Evolutionary conservation across 108 stramenopile genomes (phyloP), one percentile per base, ranked within the genome.

Genomic region (Nitzschia putrida): DNA sequence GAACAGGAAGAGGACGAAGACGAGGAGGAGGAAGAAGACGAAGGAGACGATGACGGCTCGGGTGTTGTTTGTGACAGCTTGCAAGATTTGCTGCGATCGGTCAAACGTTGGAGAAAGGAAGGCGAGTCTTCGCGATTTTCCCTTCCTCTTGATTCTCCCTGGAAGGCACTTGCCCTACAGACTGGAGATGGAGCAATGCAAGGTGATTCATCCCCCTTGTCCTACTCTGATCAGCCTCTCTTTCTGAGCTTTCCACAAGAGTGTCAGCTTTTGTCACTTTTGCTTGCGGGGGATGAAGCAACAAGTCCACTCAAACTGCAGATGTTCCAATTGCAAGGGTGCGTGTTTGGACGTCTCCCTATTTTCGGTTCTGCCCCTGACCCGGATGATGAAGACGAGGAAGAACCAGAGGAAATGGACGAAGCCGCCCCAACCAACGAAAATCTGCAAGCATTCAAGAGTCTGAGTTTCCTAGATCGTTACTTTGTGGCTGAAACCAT

Each of bases 261-360:
- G 45, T 87, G 82, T 77, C 80, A 69, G 25, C 69, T 81, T 22
- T 53, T 85, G 39, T 69, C 76, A 20, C 72, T 79, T 54, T 64
- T 87, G 21, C 55, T 85, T n/a, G 65, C 65, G 38, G 73, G 82
- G 10, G 78, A 57, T 12, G 73, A 65, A 3, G 43, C 61, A 2
- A 55, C 55, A 21, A 56, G 54, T 56, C 73, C 69, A 37, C 54
- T 71, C 40, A 65, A 71, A 14, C 53, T 77, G 8, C 39, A 69
- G 50, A 54, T 37, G n/a, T 71, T 71, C 40, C 40, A 22, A 61
- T 29, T 76, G 40, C 71, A 84, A 23, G 91, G 88, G 7, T 73
- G 88, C 22, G 68, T 94, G 14, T 89, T 88, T 72, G 92, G 92
- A 21, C 78, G 92, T n/a, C 82, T 94, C 42, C 86, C 89, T 8